Percentiles rank a stretch among this genome's conserved stretches.
Evolutionary conservation across 371 early-diverging fungal species (phyloP).

Genomic region (Syncephalastrum racemosum): DNA sequence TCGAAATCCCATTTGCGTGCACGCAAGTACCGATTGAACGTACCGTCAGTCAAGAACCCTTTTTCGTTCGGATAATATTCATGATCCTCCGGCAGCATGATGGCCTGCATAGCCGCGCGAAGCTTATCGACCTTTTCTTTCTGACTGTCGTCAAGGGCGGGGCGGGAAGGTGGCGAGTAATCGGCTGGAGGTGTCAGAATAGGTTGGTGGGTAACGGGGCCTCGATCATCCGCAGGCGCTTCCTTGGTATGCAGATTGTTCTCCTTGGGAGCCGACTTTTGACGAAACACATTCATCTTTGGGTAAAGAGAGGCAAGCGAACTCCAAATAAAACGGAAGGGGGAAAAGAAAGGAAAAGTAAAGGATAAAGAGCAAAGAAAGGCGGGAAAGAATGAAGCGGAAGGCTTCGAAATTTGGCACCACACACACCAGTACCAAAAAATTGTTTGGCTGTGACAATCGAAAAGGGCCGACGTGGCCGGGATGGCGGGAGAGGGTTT

Average conservation of each 20-base stretch:
- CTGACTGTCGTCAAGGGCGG: conserved; percentile 47
- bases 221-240: conserved; percentile 18
- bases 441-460: neutral
- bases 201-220: conserved; percentile 34
- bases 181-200: conserved; percentile 30
- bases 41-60: conserved; percentile 55
- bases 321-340: neutral
- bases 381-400: conserved; percentile 2
- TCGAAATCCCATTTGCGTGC: conserved; percentile 74
- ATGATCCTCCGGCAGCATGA: conserved; percentile 51
- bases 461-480: no score
- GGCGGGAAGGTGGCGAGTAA: conserved; percentile 21
- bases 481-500: no score
- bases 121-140: conserved; percentile 42
- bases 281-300: conserved; percentile 26
- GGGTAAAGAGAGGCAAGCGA: neutral
- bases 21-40: conserved; percentile 72
- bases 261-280: conserved; percentile 16
- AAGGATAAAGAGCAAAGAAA: conserved; percentile 2
- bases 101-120: conserved; percentile 47
- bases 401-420: no score
- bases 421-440: no score
- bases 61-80: conserved; percentile 49
- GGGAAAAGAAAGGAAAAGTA: conserved; percentile 2
- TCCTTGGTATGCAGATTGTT: conserved; percentile 8